Base-by-base conservation (phyloP, 192 early-diverging fungal species). In the Backusella liffmaniae region DNA sequence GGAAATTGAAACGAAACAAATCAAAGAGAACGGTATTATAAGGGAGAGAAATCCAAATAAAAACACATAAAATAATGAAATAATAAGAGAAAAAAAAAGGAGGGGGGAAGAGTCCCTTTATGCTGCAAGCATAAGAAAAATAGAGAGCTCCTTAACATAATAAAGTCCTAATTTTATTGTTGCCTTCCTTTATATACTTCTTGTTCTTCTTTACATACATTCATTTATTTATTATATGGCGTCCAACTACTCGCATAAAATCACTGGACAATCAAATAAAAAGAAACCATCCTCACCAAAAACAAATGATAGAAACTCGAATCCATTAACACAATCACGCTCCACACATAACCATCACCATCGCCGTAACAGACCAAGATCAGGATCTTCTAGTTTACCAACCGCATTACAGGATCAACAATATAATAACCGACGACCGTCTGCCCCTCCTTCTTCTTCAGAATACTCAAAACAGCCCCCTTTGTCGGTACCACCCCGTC, bases 101-200 rank as follows among this genome's bases (percentile, higher is more conserved):
- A 16, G 5, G 0, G 29, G n/a, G 16, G 7, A 68, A 56, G 16
- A 53, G 10, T 59, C 56, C 56, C 56, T 59, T 59, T 59, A 59
- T 59, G 56, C 56, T 29, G 9, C 9, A 2, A 59, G 23, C 21
- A 59, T 59, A 59, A 59, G 23, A 59, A 26, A 62, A 23, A 29
- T 23, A 62, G 23, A 62, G 56, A 26, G 56, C 56, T 29, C 56
- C 56, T 62, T 62, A 62, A 62, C 26, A 62, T 62, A 62, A 29
- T 62, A 62, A 62, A 62, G 10, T 62, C 21, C 56, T 29, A 62
- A 62, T 62, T 62, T 62, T 62, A 62, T 62, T 62, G 56, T 62
- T 62, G 56, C 56, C 56, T 62, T 62, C 23, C 12, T 62, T 62
- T 62, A 62, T 62, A 62, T 8, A 62, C 56, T 29, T 62, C 56